Evolutionary conservation across 495 filamentous ascomycete species (phyloP).

Genomic region (Xylaria intraflava): DNA sequence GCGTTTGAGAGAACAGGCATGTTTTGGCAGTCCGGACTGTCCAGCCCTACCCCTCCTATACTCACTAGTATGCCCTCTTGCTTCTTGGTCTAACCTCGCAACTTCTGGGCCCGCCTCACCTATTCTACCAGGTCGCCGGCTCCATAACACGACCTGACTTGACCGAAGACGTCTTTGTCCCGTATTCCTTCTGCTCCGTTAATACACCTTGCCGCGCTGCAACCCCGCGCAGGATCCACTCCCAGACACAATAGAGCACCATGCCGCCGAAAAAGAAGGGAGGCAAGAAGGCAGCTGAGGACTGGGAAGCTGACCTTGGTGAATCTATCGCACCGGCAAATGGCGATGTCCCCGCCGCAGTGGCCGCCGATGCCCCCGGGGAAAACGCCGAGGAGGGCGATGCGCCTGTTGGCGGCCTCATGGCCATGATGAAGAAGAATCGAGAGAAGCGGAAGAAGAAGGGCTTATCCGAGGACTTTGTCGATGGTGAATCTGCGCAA

Average conservation of each 20-base stretch:
- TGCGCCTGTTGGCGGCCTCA: slow-evolving; percentile 58
- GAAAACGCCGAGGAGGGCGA: slow-evolving; percentile 42
- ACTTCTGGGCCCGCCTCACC: slow-evolving; percentile 1
- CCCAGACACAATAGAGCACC: slow-evolving; percentile 8
- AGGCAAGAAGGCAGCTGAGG: slow-evolving; percentile 78
- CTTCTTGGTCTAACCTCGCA: slow-evolving; percentile 4
- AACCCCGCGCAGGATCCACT: neutral
- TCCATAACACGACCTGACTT: neutral
- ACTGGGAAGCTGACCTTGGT: slow-evolving; percentile 95
- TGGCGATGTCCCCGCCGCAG: slow-evolving; percentile 31
- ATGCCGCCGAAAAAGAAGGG: slow-evolving; percentile 96
- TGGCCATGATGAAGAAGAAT: slow-evolving; percentile 84
- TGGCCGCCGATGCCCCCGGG: slow-evolving; percentile 21
- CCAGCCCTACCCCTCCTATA: neutral
- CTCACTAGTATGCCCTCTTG: neutral
- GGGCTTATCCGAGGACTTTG: slow-evolving; percentile 68
- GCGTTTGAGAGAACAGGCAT: slow-evolving; percentile 3
- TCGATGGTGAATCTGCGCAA: slow-evolving; percentile 62
- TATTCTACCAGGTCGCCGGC: neutral
- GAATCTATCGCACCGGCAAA: slow-evolving; percentile 56
- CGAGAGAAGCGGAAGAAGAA: slow-evolving; percentile 91
- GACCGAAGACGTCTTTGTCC: neutral
- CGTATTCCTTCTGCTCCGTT: neutral
- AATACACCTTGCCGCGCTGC: neutral
- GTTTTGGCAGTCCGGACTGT: neutral